phyloP scores from a whole-genome alignment of 2,329 filamentous ascomycete genomes.

The Drechslera avenae region DNA sequence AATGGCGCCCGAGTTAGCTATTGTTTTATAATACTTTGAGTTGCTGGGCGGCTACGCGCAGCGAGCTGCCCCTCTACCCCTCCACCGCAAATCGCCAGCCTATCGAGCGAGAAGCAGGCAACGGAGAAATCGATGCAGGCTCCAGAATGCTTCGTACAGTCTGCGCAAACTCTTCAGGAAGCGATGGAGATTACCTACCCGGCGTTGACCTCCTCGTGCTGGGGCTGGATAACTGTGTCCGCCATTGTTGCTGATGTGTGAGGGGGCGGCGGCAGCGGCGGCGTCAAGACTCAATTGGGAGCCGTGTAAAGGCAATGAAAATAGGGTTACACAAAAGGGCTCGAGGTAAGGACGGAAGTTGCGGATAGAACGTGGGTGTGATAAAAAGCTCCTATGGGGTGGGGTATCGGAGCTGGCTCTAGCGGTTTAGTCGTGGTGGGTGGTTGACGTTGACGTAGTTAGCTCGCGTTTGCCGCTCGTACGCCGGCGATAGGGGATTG shows the following conservation, averaged over 20 bases:
- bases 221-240: constrained; percentile 55
- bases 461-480: constrained; percentile 26
- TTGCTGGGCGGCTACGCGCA: constrained; percentile 2
- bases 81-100: constrained; percentile 3
- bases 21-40: constrained; percentile 13
- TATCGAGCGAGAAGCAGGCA: not conserved
- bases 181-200: constrained; percentile 47
- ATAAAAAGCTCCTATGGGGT: constrained; percentile 43
- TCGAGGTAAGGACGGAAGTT: constrained; percentile 29
- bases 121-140: constrained; percentile 12
- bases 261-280: constrained; percentile 27
- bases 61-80: constrained; percentile 24
- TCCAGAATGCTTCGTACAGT: not conserved
- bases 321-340: constrained; percentile 13
- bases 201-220: constrained; percentile 52
- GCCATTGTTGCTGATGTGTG: constrained; percentile 46
- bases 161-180: not conserved
- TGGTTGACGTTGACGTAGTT: constrained; percentile 30
- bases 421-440: constrained; percentile 35
- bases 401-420: constrained; percentile 40
- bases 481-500: constrained; percentile 26
- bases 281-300: constrained; percentile 31
- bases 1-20: constrained; percentile 37
- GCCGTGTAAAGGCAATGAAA: constrained; percentile 13
- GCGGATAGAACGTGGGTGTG: constrained; percentile 34